Percentiles rank a stretch among this genome's conserved stretches.
phyloP scores from a whole-genome alignment of 1,284 basidiomycete species.

The Tilletia walkeri region DNA sequence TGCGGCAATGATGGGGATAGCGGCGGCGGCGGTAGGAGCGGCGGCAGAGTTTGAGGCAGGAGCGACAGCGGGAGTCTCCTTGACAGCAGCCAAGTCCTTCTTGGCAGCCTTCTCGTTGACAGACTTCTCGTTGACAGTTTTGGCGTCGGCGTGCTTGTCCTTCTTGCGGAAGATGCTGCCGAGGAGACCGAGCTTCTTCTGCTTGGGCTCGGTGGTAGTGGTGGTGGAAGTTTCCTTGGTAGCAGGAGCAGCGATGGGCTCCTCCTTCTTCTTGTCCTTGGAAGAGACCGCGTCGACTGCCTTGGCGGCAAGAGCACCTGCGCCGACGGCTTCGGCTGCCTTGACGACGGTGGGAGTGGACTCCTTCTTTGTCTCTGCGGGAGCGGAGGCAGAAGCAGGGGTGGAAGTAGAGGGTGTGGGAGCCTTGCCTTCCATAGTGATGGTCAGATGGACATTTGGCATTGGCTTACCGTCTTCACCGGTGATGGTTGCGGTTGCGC shows the following conservation, averaged over 20 bases:
- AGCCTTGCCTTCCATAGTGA: slow-evolving; percentile 7
- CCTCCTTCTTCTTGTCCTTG: neutral
- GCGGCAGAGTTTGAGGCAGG: neutral
- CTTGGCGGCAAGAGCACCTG: slow-evolving; percentile 4
- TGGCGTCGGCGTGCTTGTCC: neutral
- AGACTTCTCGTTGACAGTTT: neutral
- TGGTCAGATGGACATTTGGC: neutral
- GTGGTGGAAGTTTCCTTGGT: slow-evolving; percentile 3
- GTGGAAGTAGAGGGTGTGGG: neutral
- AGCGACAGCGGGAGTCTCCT: neutral
- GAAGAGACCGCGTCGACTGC: neutral
- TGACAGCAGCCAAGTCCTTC: neutral
- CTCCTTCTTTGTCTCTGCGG: neutral
- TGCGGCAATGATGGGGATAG: neutral
- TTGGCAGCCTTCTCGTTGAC: neutral
- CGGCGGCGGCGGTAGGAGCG: neutral
- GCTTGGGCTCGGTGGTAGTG: neutral
- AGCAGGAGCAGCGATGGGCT: neutral
- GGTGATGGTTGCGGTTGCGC: neutral
- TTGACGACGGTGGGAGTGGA: neutral
- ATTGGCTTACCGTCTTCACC: slow-evolving; percentile 5
- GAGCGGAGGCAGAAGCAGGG: neutral
- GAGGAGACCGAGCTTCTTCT: neutral
- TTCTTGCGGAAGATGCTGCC: slow-evolving; percentile 11
- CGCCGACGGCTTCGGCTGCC: slow-evolving; percentile 13